phyloP scores from a whole-genome alignment of 2,329 filamentous ascomycete genomes.

The Hymenoscyphus salicellus region DNA sequence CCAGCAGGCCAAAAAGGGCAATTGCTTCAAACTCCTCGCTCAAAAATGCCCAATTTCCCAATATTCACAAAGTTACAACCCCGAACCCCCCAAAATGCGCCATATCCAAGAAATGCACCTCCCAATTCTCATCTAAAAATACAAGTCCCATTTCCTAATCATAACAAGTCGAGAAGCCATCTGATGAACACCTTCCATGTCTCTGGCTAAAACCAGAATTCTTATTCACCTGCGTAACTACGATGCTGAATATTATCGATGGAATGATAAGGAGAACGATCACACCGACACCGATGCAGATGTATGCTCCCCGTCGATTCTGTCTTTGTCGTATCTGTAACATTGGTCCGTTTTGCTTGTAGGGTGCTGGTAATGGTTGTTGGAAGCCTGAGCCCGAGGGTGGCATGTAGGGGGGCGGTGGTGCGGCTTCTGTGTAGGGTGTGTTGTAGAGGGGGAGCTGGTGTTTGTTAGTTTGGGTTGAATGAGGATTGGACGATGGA shows the following conservation, averaged over 20 bases:
- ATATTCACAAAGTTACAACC: not conserved
- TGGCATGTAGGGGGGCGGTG: constrained; percentile 5
- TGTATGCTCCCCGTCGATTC: not conserved
- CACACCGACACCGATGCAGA: not conserved
- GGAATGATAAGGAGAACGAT: constrained; percentile 3
- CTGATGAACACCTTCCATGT: not conserved
- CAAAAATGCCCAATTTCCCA: not conserved
- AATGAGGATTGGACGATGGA: not conserved
- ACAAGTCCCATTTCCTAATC: not conserved
- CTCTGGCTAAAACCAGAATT: not conserved
- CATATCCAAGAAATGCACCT: not conserved
- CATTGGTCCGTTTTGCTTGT: not conserved
- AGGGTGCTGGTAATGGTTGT: not conserved
- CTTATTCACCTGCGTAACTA: not conserved
- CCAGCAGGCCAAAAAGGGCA: not conserved
- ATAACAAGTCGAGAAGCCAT: not conserved
- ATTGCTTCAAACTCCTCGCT: not conserved
- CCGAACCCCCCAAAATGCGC: not conserved
- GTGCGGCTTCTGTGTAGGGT: not conserved
- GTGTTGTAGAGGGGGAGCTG: not conserved
- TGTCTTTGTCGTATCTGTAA: not conserved
- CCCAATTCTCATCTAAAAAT: not conserved
- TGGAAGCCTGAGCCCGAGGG: not conserved
- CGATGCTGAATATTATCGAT: constrained; percentile 3
- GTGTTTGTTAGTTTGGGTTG: not conserved